Evolutionary conservation across 495 filamentous ascomycete species (phyloP), one percentile per base, ranked within the genome.

Genomic region (Penicillium manginii): DNA sequence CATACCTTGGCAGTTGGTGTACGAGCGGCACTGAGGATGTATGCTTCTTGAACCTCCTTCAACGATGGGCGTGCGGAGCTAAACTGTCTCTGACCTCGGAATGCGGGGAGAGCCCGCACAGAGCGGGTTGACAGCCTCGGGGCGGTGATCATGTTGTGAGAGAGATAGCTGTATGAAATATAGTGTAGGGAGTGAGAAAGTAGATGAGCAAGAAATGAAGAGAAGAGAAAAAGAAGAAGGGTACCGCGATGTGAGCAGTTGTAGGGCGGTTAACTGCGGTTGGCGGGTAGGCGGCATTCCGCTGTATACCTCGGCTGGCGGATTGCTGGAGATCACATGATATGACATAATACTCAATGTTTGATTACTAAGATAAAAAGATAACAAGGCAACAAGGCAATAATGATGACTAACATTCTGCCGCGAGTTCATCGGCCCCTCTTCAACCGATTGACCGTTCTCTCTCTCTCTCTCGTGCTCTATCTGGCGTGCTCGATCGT

Each of bases 1-100:
- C 74, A 51, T 65, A 96, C 93, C 81, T 91, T 94, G 54, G 85
- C 89, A 32, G 91, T 92, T 8, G 93, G 93, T 42, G 93, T 98
- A 55, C 93, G 84, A 17, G 91, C 84, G 19, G 88, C 93, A 67
- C 88, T 89, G 42, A 98, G 70, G 65, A 98, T 96, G 75, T 97
- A 98, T 23, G 87, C 93, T 65, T 96, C 91, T 59, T 87, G 86
- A 40, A 96, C 84, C 68, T 96, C 88, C 78, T 84, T 81, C 51
- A 69, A 76, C n/a, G 74, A 72, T 29, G 76, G 69, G 33, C 83
- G 68, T 59, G 88, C 81, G 35, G 83, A 81, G 62, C 84, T 88
- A 71, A 97, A 91, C 56, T 86, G 80, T 58, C 90, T 83, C 51
- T 84, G 77, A 39, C 78, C 70, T 18, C 79, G 75, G 60, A 82